Percentiles rank a stretch among this genome's conserved stretches.
These are phyloP conservation scores for Paecilomyces formosus DNA, from an alignment of 2,329 filamentous ascomycete genomes.

Conservation along the genomic window DNA sequence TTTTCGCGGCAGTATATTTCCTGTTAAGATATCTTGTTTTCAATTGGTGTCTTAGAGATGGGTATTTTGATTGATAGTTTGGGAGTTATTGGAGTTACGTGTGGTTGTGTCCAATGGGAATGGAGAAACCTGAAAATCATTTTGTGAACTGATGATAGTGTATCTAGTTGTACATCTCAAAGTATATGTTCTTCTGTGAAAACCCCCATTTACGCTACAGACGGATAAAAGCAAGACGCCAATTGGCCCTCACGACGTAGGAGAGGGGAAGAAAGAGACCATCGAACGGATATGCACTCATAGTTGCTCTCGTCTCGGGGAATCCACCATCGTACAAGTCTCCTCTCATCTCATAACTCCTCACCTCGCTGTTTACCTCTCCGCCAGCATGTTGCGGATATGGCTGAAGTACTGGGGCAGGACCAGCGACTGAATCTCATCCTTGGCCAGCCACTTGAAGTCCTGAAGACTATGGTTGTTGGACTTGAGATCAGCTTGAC, in stretches of 20 bases:
- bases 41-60: slow-evolving; percentile 1
- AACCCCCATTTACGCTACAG: slow-evolving; percentile 5
- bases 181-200: slow-evolving; percentile 26
- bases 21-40: neutral
- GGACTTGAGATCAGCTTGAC: slow-evolving; percentile 71
- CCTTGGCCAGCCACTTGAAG: slow-evolving; percentile 87
- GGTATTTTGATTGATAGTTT: slow-evolving; percentile 10
- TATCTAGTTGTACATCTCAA: slow-evolving; percentile 33
- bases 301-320: neutral
- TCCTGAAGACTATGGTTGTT: slow-evolving; percentile 69
- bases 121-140: neutral
- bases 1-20: neutral
- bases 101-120: neutral
- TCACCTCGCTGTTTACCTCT: slow-evolving; percentile 47
- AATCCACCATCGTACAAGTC: neutral
- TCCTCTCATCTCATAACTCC: slow-evolving; percentile 1
- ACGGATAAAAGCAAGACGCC: neutral
- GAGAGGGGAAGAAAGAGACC: neutral
- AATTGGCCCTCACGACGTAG: slow-evolving; percentile 10
- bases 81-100: neutral
- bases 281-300: neutral
- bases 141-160: neutral
- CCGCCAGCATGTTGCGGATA: slow-evolving; percentile 76
- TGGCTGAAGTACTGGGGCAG: slow-evolving; percentile 61
- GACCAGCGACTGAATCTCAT: slow-evolving; percentile 69